Evolutionary conservation across 2,329 filamentous ascomycete species (phyloP).

Genomic region (Penicillium griseofulvum): DNA sequence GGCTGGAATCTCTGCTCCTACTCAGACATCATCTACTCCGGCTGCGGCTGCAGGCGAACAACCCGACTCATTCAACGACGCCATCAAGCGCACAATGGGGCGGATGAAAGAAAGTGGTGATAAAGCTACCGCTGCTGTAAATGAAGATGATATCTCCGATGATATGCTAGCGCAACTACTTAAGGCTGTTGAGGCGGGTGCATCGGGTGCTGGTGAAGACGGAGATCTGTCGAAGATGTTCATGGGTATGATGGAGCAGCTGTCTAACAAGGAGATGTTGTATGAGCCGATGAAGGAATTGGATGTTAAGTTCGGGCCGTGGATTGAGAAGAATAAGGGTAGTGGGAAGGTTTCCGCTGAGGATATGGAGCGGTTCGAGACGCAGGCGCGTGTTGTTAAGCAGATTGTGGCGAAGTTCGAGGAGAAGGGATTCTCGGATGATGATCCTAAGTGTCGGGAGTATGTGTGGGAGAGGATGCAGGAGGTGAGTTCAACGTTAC

Average conservation of each 20-base stretch:
- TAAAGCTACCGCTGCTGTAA: slow-evolving; percentile 74
- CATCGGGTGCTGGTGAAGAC: slow-evolving; percentile 59
- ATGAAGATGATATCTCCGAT: slow-evolving; percentile 63
- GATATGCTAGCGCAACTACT: slow-evolving; percentile 91
- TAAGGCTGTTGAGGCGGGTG: slow-evolving; percentile 74
- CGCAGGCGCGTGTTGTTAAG: slow-evolving; percentile 73
- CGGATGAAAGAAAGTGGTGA: slow-evolving; percentile 89
- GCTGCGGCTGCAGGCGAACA: slow-evolving; percentile 9
- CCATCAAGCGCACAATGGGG: slow-evolving; percentile 90
- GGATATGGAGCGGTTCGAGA: slow-evolving; percentile 75
- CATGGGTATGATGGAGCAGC: slow-evolving; percentile 97
- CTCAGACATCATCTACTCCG: neutral
- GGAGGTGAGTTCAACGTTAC: slow-evolving; percentile 65
- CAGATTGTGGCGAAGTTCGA: slow-evolving; percentile 93
- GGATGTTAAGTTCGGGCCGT: slow-evolving; percentile 84
- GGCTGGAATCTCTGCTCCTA: neutral
- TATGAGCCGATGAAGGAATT: slow-evolving; percentile 99
- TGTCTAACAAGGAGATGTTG: slow-evolving; percentile 96
- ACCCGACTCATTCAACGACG: slow-evolving; percentile 77
- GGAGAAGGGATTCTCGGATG: slow-evolving; percentile 74
- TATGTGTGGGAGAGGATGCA: slow-evolving; percentile 98
- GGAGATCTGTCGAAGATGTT: slow-evolving; percentile 94
- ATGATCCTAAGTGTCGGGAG: slow-evolving; percentile 75
- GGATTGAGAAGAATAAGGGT: slow-evolving; percentile 75
- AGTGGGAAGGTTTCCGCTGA: slow-evolving; percentile 59